Evolutionary conservation across 257 asterid species (phyloP), one percentile per base, ranked within the genome.

Genomic region (Solanum piurae): DNA sequence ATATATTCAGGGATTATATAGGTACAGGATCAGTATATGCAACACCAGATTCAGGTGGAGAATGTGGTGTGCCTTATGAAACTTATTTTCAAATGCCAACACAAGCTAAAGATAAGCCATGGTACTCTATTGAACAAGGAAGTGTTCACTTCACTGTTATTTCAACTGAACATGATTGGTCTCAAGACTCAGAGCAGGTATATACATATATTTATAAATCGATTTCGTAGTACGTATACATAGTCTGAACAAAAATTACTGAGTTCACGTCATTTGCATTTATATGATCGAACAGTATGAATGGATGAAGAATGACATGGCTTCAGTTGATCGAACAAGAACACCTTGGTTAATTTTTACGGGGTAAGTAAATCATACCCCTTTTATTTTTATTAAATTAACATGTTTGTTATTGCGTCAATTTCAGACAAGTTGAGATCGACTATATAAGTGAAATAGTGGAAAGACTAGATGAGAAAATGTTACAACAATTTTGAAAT

Each of bases 51-150:
- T 96, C 99, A 0, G 99, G 99, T 3, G 98, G 99, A 20, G 99
- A 96, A 89, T 96, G 99, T 89, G 99, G 98, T 21, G 92, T 96
- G 34, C 95, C 99, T 25, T 96, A 96, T 31, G 98, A 96, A 93
- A 91, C 96, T 7, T 96, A 96, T 76, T 96, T 96, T 87, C 99
- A 93, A 2, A 95, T 95, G 99, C 99, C 99, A 71, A 92, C 98
- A 1, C 75, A 83, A 6, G 94, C 85, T 12, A 89, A 91, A 88
- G 99, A 96, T 87, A 95, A 93, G 91, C 99, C 99, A 10, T 96
- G 99, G 99, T 96, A 94, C 66, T 95, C 99, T 2, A 93, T 95
- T 20, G 98, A 96, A 27, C 98, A 92, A 84, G 99, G 98, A 25
- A 84, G 87, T 72, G 96, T 95, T 34, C 99, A 95, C 87, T 94